Evolutionary conservation across 2,329 filamentous ascomycete species (phyloP).

Genomic region (Ophiostoma ips): DNA sequence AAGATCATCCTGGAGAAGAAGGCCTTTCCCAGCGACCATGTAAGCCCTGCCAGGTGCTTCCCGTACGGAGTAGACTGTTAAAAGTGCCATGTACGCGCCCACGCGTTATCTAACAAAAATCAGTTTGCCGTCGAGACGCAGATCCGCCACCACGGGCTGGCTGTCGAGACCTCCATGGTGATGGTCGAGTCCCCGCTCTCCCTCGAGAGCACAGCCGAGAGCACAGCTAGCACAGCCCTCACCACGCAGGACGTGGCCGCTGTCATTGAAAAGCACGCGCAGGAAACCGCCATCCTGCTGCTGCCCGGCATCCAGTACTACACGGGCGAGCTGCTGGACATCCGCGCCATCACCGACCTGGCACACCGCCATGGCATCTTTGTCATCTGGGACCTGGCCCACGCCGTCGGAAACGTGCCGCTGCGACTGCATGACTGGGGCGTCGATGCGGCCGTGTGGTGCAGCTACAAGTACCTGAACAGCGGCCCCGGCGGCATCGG

Average conservation of each 20-base stretch:
- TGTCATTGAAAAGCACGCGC: constrained; percentile 60
- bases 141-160: constrained; percentile 54
- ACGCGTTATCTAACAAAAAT: neutral
- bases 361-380: constrained; percentile 46
- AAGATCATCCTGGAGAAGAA: constrained; percentile 81
- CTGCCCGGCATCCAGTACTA: constrained; percentile 88
- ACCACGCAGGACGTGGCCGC: constrained; percentile 57
- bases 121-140: constrained; percentile 79
- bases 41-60: too few species aligned
- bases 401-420: constrained; percentile 66
- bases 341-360: constrained; percentile 62
- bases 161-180: constrained; percentile 57
- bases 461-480: constrained; percentile 94
- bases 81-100: too few species aligned
- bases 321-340: constrained; percentile 78
- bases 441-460: constrained; percentile 87
- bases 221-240: constrained; percentile 44
- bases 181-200: constrained; percentile 47
- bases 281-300: constrained; percentile 59
- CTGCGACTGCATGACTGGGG: constrained; percentile 73
- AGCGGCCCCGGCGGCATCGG: constrained; percentile 74
- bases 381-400: constrained; percentile 47
- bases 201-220: too few species aligned
- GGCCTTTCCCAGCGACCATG: constrained; percentile 77
- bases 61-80: too few species aligned